Evolutionary conservation across 2,329 filamentous ascomycete species (phyloP).

Genomic region (Fusarium pilosicola): DNA sequence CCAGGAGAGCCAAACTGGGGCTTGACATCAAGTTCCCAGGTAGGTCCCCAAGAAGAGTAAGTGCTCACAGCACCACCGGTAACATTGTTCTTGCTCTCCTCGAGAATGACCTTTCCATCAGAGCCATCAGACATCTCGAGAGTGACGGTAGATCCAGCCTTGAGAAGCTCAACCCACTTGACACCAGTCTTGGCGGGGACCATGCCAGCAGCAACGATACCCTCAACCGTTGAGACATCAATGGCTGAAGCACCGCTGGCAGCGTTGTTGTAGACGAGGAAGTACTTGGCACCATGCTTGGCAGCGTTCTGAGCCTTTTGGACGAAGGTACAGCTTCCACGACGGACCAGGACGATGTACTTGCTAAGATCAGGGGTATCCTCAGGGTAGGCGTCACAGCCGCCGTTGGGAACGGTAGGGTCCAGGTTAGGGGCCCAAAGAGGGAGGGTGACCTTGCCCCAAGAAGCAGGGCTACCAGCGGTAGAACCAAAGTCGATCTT

Average conservation of each 20-base stretch:
- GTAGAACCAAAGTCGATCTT: constrained; percentile 52
- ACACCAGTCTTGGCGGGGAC: constrained; percentile 7
- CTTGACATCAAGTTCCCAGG: constrained; percentile 66
- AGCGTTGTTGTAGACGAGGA: constrained; percentile 69
- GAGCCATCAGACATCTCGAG: constrained; percentile 55
- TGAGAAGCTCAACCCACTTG: constrained; percentile 21
- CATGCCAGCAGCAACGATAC: constrained; percentile 16
- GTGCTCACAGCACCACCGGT: constrained; percentile 63
- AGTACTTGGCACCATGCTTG: constrained; percentile 66
- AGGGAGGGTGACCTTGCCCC: constrained; percentile 57
- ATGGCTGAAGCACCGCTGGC: constrained; percentile 1
- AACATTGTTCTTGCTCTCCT: constrained; percentile 50
- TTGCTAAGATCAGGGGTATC: constrained; percentile 66
- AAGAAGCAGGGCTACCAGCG: constrained; percentile 55
- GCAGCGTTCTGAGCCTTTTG: constrained; percentile 65
- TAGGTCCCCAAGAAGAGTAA: constrained; percentile 69
- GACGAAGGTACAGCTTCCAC: constrained; percentile 66
- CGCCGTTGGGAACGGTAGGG: constrained; percentile 58
- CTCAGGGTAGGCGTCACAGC: constrained; percentile 62
- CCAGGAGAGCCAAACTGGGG: constrained; percentile 65
- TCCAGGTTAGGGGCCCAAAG: constrained; percentile 62
- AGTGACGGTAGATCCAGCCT: constrained; percentile 52
- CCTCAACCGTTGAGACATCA: constrained; percentile 7
- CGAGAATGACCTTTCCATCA: constrained; percentile 44
- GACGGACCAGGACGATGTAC: constrained; percentile 68